These are phyloP conservation scores for Aspergillus indologenus DNA, from an alignment of 495 filamentous ascomycete species.

Conservation along the genomic window DNA sequence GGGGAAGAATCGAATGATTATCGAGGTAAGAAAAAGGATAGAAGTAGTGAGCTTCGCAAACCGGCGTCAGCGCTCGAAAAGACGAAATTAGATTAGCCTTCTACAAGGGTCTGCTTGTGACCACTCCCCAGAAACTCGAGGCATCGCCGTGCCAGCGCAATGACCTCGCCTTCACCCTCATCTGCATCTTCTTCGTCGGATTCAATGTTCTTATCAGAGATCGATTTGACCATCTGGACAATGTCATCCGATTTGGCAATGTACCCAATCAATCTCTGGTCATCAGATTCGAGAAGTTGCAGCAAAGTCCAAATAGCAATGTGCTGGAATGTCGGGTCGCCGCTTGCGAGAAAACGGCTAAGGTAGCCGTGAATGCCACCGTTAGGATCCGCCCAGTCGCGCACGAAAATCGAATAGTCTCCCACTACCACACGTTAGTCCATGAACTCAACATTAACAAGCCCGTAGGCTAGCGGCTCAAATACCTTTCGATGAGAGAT, in stretches of 20 bases:
- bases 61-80: neutral
- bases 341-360: conserved; percentile 85
- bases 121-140: conserved; percentile 76
- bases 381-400: conserved; percentile 87
- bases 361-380: conserved; percentile 96
- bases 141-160: conserved; percentile 85
- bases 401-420: conserved; percentile 93
- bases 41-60: conserved; percentile 14
- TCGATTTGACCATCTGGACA: conserved; percentile 83
- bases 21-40: conserved; percentile 15
- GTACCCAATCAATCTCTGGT: conserved; percentile 74
- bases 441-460: neutral
- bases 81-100: conserved; percentile 40
- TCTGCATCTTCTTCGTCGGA: conserved; percentile 87
- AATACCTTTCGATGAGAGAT: conserved; percentile 94
- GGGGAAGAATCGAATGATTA: conserved; percentile 10
- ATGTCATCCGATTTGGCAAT: conserved; percentile 87
- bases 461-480: conserved; percentile 6
- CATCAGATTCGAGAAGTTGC: conserved; percentile 91
- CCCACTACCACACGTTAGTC: conserved; percentile 60
- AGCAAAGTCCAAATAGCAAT: conserved; percentile 98
- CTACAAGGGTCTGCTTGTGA: conserved; percentile 53
- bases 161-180: conserved; percentile 92
- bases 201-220: conserved; percentile 85
- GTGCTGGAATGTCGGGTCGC: conserved; percentile 96